Base-by-base conservation (phyloP, 2,329 filamentous ascomycete genomes). In the Aspergillus neoniger region DNA sequence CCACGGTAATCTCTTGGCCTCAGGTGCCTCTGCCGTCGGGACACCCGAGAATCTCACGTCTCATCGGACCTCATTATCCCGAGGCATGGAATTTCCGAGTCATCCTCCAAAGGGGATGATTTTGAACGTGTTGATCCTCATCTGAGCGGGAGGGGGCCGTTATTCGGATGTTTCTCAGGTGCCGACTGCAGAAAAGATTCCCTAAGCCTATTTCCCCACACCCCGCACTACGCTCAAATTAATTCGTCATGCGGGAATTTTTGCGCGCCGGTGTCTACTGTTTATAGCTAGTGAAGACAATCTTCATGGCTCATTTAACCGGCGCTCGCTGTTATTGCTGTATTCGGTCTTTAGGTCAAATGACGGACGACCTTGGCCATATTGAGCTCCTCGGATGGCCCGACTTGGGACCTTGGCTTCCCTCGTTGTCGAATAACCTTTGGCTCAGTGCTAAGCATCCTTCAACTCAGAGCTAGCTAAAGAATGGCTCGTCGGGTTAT, bases 31-130 rank as follows among this genome's bases (percentile, higher is more conserved):
- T 15, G 9, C 47, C 47, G 8, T 30, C 47, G 47, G 47, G 47
- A 50, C 47, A 30, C 47, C 47, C 47, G 47, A 50, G 25, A 28
- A 28, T 28, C 44, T 8, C 8, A 28, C 44, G 5, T 23, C 21
- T 25, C 12, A 9, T 49, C 44, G 44, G 44, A 14, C 14, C 21
- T 17, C 44, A 10, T 49, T 49, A 4, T 49, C 23, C 44, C 44
- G 44, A 49, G 21, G 47, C n/a, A n/a, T 50, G 47, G 47, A 30
- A 50, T 19, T 50, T 19, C 47, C 47, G 47, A 50, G 25, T 50
- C 4, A 36, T 28, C n/a, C 6, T 30, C 15, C 47, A 50, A 30
- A 25, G 25, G 10, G 8, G 7, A 23, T 3, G 25, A 14, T 10
- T n/a, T 28, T 30, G 25, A 30, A n/a, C 47, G 2, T 17, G 47